Evolutionary conservation across 441 rosid genomes (phyloP), one percentile per base, ranked within the genome.

Genomic region (Gossypium davidsonii): DNA sequence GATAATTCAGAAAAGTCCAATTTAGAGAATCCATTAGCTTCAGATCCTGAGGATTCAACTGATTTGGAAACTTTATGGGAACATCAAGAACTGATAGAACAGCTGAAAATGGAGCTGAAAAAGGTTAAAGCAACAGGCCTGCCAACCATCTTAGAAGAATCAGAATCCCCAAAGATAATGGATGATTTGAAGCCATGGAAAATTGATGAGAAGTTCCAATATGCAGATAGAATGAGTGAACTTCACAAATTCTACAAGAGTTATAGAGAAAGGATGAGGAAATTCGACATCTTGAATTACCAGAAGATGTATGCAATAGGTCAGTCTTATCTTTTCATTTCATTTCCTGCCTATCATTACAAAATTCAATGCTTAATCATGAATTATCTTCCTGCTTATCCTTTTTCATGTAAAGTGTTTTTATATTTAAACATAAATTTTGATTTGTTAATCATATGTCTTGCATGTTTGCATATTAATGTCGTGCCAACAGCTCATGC

Each of bases 121-220:
- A 94, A 87, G 81, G 97, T 83, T 1, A 92, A 78, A 83, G 93
- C 94, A 4, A 88, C 88, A 55, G 97, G 98, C 12, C 84, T 94
- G 71, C 89, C 93, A 4, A 94, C 97, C 17, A 90, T 91, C 23
- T 74, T 69, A 3, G 98, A 91, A 71, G 93, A 88, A 52, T 90
- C 85, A 0, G 97, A 89, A 73, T 85, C 81, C 31, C 96, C 96
- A 0, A 88, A 85, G 52, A 85, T 90, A 64, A 83, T 79, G 80
- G 97, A 88, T 61, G 94, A 89, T 82, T 83, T 94, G 65, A 94
- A 89, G 80, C 97, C 97, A 49, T 92, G 96, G 96, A 94, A 85
- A 79, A 92, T 94, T 14, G 91, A 94, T 48, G 92, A 89, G 65
- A 91, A 80, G 74, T 85, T 79, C 28, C 88, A 79, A 34, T 86